Evolutionary conservation across 345 rosid species (phyloP).

Genomic region (Populus euphratica): DNA sequence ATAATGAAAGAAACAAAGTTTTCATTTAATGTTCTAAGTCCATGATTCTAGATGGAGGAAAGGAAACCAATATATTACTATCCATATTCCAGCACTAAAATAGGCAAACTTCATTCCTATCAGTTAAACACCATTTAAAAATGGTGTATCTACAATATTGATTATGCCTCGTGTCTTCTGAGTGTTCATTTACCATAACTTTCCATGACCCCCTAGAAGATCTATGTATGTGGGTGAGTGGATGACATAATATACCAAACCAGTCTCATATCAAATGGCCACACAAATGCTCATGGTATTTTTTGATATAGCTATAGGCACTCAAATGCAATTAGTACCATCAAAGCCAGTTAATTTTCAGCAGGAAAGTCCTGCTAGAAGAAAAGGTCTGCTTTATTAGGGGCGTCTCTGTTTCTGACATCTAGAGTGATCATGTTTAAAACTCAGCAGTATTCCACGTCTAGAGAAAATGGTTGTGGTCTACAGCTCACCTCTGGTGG

Average conservation of each 20-base stretch:
- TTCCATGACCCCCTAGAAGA: background rate
- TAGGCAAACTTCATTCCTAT: background rate
- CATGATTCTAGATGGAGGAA: background rate
- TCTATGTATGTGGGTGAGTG: too few species aligned
- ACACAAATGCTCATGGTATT: background rate
- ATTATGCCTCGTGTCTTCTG: background rate
- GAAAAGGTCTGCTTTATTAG: too few species aligned
- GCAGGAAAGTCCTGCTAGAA: background rate
- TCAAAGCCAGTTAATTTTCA: background rate
- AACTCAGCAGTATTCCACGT: background rate
- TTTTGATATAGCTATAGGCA: background rate
- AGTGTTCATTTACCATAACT: background rate
- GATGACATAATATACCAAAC: background rate
- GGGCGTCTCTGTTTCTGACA: background rate
- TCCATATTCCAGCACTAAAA: background rate
- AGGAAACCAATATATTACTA: background rate
- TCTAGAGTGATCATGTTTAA: background rate
- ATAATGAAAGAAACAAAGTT: background rate
- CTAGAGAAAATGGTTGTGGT: background rate
- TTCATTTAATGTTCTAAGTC: background rate
- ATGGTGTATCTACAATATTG: background rate
- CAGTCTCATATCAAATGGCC: background rate
- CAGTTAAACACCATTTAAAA: background rate
- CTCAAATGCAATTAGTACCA: background rate
- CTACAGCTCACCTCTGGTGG: conserved; percentile 57